Evolutionary conservation across 1,139 yeast species (phyloP).

Genomic region (Oligophagozyma castellii): DNA sequence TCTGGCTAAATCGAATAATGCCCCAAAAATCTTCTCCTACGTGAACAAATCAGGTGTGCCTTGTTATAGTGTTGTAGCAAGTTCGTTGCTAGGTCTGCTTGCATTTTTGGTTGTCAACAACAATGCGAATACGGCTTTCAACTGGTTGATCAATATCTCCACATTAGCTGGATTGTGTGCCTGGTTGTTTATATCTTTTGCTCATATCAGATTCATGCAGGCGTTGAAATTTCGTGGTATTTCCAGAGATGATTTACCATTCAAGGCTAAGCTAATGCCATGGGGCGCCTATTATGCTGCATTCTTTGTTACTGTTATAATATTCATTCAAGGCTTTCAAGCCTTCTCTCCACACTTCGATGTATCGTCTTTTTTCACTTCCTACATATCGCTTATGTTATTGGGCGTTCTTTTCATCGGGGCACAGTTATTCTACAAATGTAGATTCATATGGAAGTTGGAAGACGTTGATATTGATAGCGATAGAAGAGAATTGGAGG

Average conservation of each 20-base stretch:
- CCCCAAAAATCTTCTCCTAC: slow-evolving; percentile 43
- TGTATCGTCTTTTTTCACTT: slow-evolving; percentile 41
- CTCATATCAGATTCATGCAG: slow-evolving; percentile 54
- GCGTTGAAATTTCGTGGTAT: slow-evolving; percentile 45
- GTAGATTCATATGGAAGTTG: slow-evolving; percentile 29
- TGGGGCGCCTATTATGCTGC: slow-evolving; percentile 46
- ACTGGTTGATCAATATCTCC: slow-evolving; percentile 73
- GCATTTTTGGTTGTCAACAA: slow-evolving; percentile 56
- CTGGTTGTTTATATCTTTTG: slow-evolving; percentile 53
- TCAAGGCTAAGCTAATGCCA: slow-evolving; percentile 53
- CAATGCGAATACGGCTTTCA: slow-evolving; percentile 57
- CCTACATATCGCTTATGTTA: slow-evolving; percentile 43
- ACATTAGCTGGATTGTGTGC: slow-evolving; percentile 65
- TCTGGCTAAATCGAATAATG: slow-evolving; percentile 50
- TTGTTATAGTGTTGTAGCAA: slow-evolving; percentile 39
- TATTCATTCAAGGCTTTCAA: slow-evolving; percentile 50
- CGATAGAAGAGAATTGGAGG: slow-evolving; percentile 49
- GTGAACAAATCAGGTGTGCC: slow-evolving; percentile 60
- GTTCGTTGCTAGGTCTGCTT: slow-evolving; percentile 47
- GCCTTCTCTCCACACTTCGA: slow-evolving; percentile 39
- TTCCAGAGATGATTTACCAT: slow-evolving; percentile 52
- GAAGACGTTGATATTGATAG: slow-evolving; percentile 50
- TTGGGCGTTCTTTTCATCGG: slow-evolving; percentile 35
- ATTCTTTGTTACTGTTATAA: slow-evolving; percentile 35
- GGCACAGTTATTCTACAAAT: slow-evolving; percentile 38